These are phyloP conservation scores for Hypoxylon cercidicola DNA, from an alignment of 495 filamentous ascomycete species.

Conservation along the genomic window DNA sequence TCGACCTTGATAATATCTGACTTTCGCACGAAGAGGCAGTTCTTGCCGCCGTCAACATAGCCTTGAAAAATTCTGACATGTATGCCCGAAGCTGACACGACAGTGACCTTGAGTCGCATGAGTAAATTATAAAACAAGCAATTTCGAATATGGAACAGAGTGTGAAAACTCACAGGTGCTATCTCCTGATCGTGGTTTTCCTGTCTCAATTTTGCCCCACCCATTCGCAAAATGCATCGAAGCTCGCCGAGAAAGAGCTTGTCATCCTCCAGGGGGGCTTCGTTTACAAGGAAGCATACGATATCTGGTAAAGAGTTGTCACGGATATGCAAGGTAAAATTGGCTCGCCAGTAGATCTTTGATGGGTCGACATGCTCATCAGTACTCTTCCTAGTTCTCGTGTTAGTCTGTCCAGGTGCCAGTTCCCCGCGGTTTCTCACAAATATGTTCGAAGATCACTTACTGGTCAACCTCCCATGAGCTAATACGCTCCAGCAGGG, in stretches of 20 bases:
- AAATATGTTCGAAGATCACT: conserved; percentile 2
- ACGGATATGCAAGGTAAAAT: conserved; percentile 7
- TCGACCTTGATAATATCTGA: conserved; percentile 2
- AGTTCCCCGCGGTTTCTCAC: background rate
- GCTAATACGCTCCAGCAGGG: conserved; percentile 4
- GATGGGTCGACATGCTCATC: conserved; percentile 1
- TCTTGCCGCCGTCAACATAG: conserved; percentile 6
- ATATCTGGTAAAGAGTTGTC: conserved; percentile 9
- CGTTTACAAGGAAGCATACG: conserved; percentile 10
- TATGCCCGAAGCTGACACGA: conserved; percentile 6
- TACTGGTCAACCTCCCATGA: conserved; percentile 10
- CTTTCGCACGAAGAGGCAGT: conserved; percentile 5
- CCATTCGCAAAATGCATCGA: conserved; percentile 7
- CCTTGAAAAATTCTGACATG: conserved; percentile 4
- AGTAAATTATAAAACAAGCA: conserved; percentile 5
- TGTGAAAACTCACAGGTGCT: conserved; percentile 6
- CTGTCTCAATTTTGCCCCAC: background rate
- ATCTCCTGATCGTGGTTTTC: background rate
- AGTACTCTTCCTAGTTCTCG: background rate
- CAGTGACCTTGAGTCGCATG: conserved; percentile 10
- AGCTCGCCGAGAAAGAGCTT: conserved; percentile 9
- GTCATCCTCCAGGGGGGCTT: conserved; percentile 5
- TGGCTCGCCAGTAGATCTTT: conserved; percentile 6
- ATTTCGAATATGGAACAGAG: background rate
- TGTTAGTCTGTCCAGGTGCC: conserved; percentile 3